Percentiles rank a stretch among this genome's conserved stretches.
These are phyloP conservation scores for Amanita rimosa DNA, from an alignment of 768 basidiomycete species.

Conservation along the genomic window DNA sequence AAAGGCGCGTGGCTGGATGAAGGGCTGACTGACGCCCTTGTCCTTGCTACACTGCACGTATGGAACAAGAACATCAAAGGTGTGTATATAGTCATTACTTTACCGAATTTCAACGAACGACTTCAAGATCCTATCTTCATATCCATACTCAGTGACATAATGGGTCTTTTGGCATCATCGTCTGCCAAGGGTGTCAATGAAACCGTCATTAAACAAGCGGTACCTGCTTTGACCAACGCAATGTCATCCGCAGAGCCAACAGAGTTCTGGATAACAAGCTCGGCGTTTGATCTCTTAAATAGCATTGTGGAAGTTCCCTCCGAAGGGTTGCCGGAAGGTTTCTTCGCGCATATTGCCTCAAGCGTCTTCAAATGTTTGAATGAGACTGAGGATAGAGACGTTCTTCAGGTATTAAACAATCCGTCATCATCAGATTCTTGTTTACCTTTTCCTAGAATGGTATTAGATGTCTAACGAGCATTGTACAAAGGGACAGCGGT, in stretches of 20 bases:
- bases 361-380: constrained; percentile 60
- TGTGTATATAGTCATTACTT: constrained; percentile 13
- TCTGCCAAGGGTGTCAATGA: constrained; percentile 52
- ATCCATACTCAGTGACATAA: constrained; percentile 74
- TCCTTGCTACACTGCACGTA: constrained; percentile 58
- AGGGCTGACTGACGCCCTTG: constrained; percentile 56
- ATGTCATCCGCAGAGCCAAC: constrained; percentile 45
- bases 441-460: constrained; percentile 48
- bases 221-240: constrained; percentile 62
- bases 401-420: constrained; percentile 44
- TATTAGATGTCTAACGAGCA: constrained; percentile 65
- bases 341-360: constrained; percentile 68
- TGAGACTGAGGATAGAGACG: constrained; percentile 76
- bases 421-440: constrained; percentile 1
- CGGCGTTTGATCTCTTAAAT: constrained; percentile 74
- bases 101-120: constrained; percentile 1
- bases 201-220: constrained; percentile 56
- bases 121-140: constrained; percentile 73
- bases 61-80: constrained; percentile 88
- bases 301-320: constrained; percentile 63
- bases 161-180: constrained; percentile 58
- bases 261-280: constrained; percentile 67
- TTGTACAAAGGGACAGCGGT: constrained; percentile 79
- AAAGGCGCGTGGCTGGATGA: constrained; percentile 61
- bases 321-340: constrained; percentile 63